These are phyloP conservation scores for Wickerhamomyces bovis DNA, from an alignment of 805 yeast species.

Conservation along the genomic window DNA sequence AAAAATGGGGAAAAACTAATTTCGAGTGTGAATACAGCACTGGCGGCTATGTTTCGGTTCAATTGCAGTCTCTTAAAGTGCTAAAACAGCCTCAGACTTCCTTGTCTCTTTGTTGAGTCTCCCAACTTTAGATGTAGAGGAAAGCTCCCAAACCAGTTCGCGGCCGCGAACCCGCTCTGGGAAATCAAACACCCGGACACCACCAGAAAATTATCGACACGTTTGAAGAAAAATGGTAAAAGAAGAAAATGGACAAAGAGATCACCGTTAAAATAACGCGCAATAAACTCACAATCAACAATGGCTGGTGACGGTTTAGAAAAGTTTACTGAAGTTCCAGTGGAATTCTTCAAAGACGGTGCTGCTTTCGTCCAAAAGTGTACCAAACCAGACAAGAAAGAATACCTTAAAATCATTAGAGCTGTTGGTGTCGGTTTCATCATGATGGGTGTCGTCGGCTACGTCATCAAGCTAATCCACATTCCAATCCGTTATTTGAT, in stretches of 20 bases:
- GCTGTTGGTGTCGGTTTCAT: slow-evolving; percentile 96
- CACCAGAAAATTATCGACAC: slow-evolving; percentile 1
- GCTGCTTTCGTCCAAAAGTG: slow-evolving; percentile 83
- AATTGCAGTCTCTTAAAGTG: neutral
- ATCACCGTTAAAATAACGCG: neutral
- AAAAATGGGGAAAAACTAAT: neutral
- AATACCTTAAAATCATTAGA: slow-evolving; percentile 80
- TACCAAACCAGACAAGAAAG: slow-evolving; percentile 87
- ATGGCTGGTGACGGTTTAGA: slow-evolving; percentile 58
- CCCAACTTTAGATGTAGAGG: no score
- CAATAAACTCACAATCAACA: slow-evolving; percentile 1
- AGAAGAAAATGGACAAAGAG: neutral
- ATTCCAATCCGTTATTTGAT: slow-evolving; percentile 95
- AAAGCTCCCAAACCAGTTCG: neutral
- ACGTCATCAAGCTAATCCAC: slow-evolving; percentile 87
- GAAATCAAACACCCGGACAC: slow-evolving; percentile 4
- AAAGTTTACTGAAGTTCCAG: slow-evolving; percentile 78
- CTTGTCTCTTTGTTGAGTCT: neutral
- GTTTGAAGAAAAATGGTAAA: neutral
- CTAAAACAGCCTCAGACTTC: no score
- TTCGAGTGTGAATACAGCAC: neutral
- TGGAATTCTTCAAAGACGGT: slow-evolving; percentile 89
- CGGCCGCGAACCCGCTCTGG: neutral
- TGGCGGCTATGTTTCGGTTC: neutral
- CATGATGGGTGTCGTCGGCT: slow-evolving; percentile 97